Conservation (phyloP, 345 rosid genomes). For the Arabidopsis thaliana region DNA sequence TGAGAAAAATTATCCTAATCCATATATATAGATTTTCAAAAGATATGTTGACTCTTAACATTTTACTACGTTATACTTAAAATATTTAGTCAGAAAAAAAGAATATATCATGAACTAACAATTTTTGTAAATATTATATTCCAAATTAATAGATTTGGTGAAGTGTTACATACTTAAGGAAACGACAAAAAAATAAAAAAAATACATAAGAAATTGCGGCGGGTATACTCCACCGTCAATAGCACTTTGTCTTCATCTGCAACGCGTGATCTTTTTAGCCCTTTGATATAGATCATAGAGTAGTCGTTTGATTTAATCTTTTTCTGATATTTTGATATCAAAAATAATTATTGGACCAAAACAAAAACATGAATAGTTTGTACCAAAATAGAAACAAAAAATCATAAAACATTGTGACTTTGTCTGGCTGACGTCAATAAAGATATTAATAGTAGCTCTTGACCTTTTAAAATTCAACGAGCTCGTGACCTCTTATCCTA, state of each 20-base stretch:
- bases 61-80: background rate
- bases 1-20: background rate
- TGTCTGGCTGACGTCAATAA: constrained; percentile 11
- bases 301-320: background rate
- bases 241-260: constrained; percentile 14
- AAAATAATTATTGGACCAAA: background rate
- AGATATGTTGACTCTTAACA: background rate
- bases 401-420: constrained; percentile 6
- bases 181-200: no score
- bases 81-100: background rate
- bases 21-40: background rate
- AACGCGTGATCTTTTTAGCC: constrained; percentile 6
- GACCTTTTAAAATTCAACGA: constrained; percentile 18
- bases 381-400: constrained; percentile 12
- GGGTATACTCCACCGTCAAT: constrained; percentile 18
- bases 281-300: background rate
- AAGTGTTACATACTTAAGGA: constrained; percentile 1
- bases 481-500: constrained; percentile 24
- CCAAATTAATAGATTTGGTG: constrained; percentile 5
- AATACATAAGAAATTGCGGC: constrained; percentile 23
- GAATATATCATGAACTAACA: background rate
- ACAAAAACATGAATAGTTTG: background rate
- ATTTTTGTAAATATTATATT: background rate
- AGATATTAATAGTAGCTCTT: background rate
- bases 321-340: background rate